Base-by-base conservation (phyloP, 768 basidiomycete species). In the Boletus insuetus region DNA sequence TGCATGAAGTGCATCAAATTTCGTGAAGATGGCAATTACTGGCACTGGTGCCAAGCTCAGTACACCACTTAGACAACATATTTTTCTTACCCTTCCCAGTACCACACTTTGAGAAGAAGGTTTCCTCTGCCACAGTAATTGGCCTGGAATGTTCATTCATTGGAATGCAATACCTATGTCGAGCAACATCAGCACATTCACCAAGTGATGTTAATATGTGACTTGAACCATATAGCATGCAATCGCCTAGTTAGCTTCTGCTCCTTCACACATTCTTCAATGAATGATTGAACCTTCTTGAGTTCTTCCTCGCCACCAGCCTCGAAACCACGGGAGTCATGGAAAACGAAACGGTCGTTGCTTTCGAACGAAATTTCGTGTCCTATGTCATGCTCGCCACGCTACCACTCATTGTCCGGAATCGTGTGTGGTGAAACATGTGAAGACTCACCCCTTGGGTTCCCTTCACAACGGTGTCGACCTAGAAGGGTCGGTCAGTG, bases 281-380 rank as follows among this genome's bases (percentile, higher is more conserved):
- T 66, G 56, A 78, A 77, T 3, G 48, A 39, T 40, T 57, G 6
- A 35, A 35, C 13, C 34, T 35, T 35, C 14, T 14, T 11, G 34
- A 35, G 34, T 14, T 35, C 34, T 1, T 59, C 53, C 1, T 20
- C 59, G 4, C 57, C 59, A 6, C 76, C 76, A 24, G 71, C 53
- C 60, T 77, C 74, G 51, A 78, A 75, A 7, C 75, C 76, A 42
- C 65, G 53, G 19, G 76, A 78, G 51, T 78, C 75, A 39, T 77
- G 77, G 51, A 77, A 77, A 20, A 76, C 65, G 53, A 74, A 77
- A 6, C 59, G 45, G 3, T 59, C 58, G 31, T 72, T 73, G 60
- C 64, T 73, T 24, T 34, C 43, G 57, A 72, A 77, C 0, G 7
- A 64, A 54, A 46, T 31, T 32, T 46, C 44, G 8, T 46, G 44